Base-by-base conservation (phyloP, 495 filamentous ascomycete species). In the Hypoxylon perforatum region DNA sequence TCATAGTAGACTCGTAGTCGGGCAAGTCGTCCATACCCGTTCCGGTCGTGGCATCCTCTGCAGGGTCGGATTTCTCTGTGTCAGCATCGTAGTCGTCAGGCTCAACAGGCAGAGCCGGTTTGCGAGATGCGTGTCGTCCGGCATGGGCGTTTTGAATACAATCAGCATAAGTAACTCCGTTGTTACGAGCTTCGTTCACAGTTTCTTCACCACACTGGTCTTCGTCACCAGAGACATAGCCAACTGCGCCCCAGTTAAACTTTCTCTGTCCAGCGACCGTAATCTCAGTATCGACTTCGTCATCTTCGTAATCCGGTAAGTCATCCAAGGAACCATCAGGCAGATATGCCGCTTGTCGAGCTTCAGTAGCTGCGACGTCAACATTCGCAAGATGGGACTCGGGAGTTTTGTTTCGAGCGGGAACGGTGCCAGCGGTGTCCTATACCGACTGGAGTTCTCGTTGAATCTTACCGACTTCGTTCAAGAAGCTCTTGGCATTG, bases 401-500 rank as follows among this genome's bases (percentile, higher is more conserved):
- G 17, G 38, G 15, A 3, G 3, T n/a, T 15, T 11, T 17, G 28
- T 12, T 15, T 17, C 41, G 10, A 41, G 10, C 38, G 49, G 30
- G 52, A 52, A 15, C 19, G 10, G 41, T 11, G 30, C 17, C 61
- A 61, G 55, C 39, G 55, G 72, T 17, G 8, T 61, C 19, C 70
- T 75, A 73, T 23, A 61, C 70, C 52, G 61, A 66, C 67, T 73
- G 70, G 53, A 82, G 74, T 51, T 73, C 69, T 48, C 65, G 75
- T 71, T 82, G 76, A 6, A 82, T 61, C 49, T 75, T 75, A 18
- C 78, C 74, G 35, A 81, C 71, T 19, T 78, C 75, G 2, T 75
- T 64, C 12, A 74, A 67, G 38, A 84, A 82, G 46, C 57, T 72
- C 44, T 76, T 81, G 4, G 81, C 80, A 63, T 78, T 82, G 0